A percentile compares a stretch with the other conserved stretches of the same genome.
Conservation (phyloP, 169 alveolate species). For the Condylostoma magnum region DNA sequence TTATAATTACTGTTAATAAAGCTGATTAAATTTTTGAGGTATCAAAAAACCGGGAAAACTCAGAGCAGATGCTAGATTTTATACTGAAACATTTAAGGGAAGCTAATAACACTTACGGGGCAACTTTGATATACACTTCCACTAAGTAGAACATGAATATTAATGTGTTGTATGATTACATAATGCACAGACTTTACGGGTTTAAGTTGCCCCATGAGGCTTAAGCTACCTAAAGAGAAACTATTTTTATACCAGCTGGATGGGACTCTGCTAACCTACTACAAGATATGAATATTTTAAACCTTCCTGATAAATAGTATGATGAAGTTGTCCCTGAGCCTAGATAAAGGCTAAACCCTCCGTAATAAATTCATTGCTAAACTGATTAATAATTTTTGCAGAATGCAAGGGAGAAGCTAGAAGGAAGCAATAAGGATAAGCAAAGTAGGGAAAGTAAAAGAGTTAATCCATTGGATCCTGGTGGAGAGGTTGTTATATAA, state of each 20-base stretch:
- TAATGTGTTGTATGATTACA: constrained; percentile 45
- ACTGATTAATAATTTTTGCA: too few relatives aligned
- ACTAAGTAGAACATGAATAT: constrained; percentile 39
- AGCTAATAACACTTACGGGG: constrained; percentile 54
- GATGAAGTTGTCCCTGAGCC: background rate
- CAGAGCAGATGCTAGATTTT: constrained; percentile 53
- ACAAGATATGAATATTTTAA: background rate
- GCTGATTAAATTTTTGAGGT: constrained; percentile 46
- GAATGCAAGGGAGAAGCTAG: too few relatives aligned
- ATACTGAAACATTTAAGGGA: constrained; percentile 46
- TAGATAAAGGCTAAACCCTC: background rate
- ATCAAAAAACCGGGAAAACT: constrained; percentile 35
- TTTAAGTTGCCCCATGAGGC: constrained; percentile 47
- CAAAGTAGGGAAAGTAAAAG: too few relatives aligned
- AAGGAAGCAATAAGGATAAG: too few relatives aligned
- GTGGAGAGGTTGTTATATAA: too few relatives aligned
- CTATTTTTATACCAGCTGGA: constrained; percentile 66
- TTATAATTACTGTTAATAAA: constrained; percentile 49
- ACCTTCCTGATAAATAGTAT: background rate
- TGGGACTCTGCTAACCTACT: constrained; percentile 49
- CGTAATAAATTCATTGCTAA: too few relatives aligned
- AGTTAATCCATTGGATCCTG: too few relatives aligned
- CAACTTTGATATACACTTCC: constrained; percentile 52
- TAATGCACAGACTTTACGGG: constrained; percentile 56
- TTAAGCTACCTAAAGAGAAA: constrained; percentile 44